These are phyloP conservation scores for Coemansia sp. DNA, from an alignment of 192 early-diverging fungal genomes.

Conservation along the genomic window DNA sequence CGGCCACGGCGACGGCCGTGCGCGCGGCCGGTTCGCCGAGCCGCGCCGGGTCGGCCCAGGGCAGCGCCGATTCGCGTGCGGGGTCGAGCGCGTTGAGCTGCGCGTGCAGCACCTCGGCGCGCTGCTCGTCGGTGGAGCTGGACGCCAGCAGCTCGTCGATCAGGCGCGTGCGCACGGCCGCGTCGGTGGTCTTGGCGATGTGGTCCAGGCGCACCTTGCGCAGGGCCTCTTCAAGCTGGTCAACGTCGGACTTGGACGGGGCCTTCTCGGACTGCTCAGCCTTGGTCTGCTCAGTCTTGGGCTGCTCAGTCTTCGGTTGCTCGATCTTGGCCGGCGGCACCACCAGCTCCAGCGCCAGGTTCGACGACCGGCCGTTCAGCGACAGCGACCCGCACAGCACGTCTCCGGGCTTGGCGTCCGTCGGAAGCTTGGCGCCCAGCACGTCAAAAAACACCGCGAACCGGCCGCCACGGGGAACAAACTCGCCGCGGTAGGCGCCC, in stretches of 20 bases:
- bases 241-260: conserved; percentile 1
- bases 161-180: conserved; percentile 56
- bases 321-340: conserved; percentile 28
- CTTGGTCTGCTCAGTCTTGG: conserved; percentile 43
- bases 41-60: conserved; percentile 33
- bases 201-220: conserved; percentile 74
- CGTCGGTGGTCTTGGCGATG: conserved; percentile 74
- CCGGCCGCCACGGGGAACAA: conserved; percentile 55
- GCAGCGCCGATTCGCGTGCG: conserved; percentile 52
- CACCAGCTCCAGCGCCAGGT: conserved; percentile 50
- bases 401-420: conserved; percentile 75
- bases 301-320: conserved; percentile 45
- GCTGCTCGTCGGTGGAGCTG: conserved; percentile 38
- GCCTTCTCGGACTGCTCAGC: conserved; percentile 36
- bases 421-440: conserved; percentile 40
- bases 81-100: conserved; percentile 48
- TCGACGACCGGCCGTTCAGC: conserved; percentile 39
- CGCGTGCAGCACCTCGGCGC: conserved; percentile 44
- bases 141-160: conserved; percentile 59
- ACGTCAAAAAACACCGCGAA: conserved; percentile 43
- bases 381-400: conserved; percentile 66
- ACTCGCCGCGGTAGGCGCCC: conserved; percentile 35
- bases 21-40: conserved; percentile 14
- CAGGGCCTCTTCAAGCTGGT: conserved; percentile 61
- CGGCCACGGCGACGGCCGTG: conserved; percentile 41